phyloP scores from a whole-genome alignment of 805 yeast species.

The Monosporozyma yasuniensis region DNA sequence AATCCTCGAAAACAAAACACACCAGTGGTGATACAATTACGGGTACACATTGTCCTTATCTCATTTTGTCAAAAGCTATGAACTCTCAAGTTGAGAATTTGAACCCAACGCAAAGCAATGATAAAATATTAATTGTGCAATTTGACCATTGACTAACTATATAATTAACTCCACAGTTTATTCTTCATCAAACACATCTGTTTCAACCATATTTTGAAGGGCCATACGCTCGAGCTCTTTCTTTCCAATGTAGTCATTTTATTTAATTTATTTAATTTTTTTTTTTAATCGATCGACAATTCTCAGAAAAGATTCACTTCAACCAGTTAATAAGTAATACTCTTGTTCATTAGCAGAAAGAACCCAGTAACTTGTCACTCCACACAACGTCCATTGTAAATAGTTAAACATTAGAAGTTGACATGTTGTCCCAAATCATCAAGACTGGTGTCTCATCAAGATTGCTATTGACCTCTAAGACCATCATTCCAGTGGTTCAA shows the following conservation, averaged over 20 bases:
- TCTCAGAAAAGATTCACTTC: neutral
- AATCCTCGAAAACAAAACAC: too few relatives aligned
- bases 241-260: neutral
- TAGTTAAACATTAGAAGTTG: neutral
- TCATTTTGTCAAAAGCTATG: too few relatives aligned
- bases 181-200: too few relatives aligned
- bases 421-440: neutral
- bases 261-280: neutral
- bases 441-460: neutral
- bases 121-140: too few relatives aligned
- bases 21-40: too few relatives aligned
- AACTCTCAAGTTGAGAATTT: too few relatives aligned
- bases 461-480: neutral
- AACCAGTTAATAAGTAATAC: neutral
- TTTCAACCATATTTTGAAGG: too few relatives aligned
- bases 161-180: too few relatives aligned
- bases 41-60: too few relatives aligned
- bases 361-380: neutral
- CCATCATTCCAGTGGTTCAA: neutral
- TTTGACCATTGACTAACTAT: too few relatives aligned
- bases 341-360: neutral
- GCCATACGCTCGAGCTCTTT: too few relatives aligned
- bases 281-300: neutral
- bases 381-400: slow-evolving; percentile 9
- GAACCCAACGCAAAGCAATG: too few relatives aligned